phyloP scores from a whole-genome alignment of 2,329 filamentous ascomycete species.

The Beauveria sp. region DNA sequence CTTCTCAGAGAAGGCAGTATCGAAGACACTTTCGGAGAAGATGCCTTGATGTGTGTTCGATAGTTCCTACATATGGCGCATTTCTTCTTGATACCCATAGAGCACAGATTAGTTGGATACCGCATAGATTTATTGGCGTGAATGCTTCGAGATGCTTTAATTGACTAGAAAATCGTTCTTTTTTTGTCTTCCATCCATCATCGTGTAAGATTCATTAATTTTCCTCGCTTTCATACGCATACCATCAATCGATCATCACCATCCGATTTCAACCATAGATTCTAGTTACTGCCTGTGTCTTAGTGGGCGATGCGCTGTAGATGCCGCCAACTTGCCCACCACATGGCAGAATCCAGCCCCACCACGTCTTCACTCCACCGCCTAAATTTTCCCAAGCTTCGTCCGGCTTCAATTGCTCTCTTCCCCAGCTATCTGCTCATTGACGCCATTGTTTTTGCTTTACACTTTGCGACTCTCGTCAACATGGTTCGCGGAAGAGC shows the following conservation, averaged over 20 bases:
- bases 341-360: constrained; percentile 27
- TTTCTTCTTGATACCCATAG: constrained; percentile 1
- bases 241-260: not conserved
- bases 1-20: constrained; percentile 68
- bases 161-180: not conserved
- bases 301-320: not conserved
- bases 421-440: not conserved
- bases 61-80: constrained; percentile 23
- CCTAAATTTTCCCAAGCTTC: constrained; percentile 22
- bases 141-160: not conserved
- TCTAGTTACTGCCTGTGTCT: not conserved
- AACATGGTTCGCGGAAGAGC: constrained; percentile 27
- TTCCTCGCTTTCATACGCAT: not conserved
- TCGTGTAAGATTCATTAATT: not conserved
- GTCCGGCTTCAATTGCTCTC: constrained; percentile 14
- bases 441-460: not conserved
- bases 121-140: not conserved
- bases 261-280: too few relatives aligned
- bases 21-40: constrained; percentile 64
- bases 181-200: not conserved
- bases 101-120: not conserved
- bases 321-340: not conserved
- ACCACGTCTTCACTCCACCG: constrained; percentile 22
- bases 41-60: constrained; percentile 68
- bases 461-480: not conserved